Base-by-base conservation (phyloP, 257 asterid species). In the Nicotiana tomentosiformis region DNA sequence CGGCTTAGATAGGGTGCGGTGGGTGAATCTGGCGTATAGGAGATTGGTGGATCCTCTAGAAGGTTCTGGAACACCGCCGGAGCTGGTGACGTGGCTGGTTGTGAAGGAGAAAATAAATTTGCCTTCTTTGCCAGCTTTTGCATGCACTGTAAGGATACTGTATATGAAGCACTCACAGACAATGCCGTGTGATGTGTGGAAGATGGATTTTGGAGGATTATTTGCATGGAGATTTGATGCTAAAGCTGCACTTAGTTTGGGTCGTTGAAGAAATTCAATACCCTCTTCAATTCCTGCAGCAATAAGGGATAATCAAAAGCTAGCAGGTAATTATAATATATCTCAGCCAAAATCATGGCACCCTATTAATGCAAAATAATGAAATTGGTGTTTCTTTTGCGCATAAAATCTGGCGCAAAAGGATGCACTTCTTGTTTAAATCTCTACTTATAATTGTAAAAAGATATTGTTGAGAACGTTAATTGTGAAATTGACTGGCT, bases 181-280 rank as follows among this genome's bases (percentile, higher is more conserved):
- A 84, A 86, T 89, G 92, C 92, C 92, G 7, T 89, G 90, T 78
- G 92, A 89, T 74, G 92, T 89, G 33, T 89, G 92, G 92, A 86
- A 82, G 87, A 89, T 89, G 92, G 92, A 89, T 4, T 87, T 83
- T 78, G 92, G 92, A 18, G 90, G 92, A 81, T 87, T 86, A 81
- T 87, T 86, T 86, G 92, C 92, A 83, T 89, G 92, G 92, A 84
- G 92, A 81, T 84, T 89, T 56, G 92, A 89, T 51, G 82, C 87
- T 17, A 77, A 72, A 67, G 89, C 92, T 79, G 92, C 90, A 18
- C 90, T 89, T 15, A 81, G 85, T 33, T 80, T 89, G 82, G 92
- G 90, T 15, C 88, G 89, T 65, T 86, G 84, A 84, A 12, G 20
- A 11, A 61, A 61, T 29, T 20, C 23, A 23, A n/a, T 8, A 8